Conservation (phyloP, 306 rosid species). For the Psophocarpus tetragonolobus region DNA sequence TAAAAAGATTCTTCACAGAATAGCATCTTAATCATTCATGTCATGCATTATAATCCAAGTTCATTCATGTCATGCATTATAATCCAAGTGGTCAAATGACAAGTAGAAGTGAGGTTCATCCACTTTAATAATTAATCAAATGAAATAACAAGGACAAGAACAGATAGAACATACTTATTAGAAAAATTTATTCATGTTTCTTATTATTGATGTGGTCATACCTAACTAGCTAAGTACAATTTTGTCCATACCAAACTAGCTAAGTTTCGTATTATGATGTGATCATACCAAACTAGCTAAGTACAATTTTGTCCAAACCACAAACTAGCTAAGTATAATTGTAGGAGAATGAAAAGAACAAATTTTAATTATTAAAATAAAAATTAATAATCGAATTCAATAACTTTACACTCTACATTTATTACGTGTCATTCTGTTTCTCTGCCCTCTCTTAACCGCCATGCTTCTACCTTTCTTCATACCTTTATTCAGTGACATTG, state of each 20-base stretch:
- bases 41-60: too few species aligned
- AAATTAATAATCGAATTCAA: too few species aligned
- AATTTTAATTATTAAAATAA: too few species aligned
- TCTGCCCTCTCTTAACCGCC: too few species aligned
- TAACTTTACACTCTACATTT: too few species aligned
- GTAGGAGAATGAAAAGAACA: too few species aligned
- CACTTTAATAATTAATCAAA: conserved; percentile 25
- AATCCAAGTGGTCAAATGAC: conserved; percentile 33
- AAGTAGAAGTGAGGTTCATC: conserved; percentile 10
- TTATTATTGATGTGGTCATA: background rate
- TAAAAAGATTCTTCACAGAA: too few species aligned
- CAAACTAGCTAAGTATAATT: too few species aligned
- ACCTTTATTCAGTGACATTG: conserved; percentile 45
- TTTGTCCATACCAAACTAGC: too few species aligned
- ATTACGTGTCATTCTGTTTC: too few species aligned
- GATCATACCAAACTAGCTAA: background rate
- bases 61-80: background rate
- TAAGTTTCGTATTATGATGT: conserved; percentile 12
- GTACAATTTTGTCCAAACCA: background rate
- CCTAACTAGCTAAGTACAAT: background rate
- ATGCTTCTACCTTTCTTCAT: conserved; percentile 55
- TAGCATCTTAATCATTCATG: too few species aligned
- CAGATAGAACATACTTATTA: background rate
- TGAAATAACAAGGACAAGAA: conserved; percentile 1
- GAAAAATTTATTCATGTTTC: background rate